Evolutionary conservation across 208 protist genomes (phyloP), one percentile per base, ranked within the genome.

Genomic region (Crithidia thermophila): DNA sequence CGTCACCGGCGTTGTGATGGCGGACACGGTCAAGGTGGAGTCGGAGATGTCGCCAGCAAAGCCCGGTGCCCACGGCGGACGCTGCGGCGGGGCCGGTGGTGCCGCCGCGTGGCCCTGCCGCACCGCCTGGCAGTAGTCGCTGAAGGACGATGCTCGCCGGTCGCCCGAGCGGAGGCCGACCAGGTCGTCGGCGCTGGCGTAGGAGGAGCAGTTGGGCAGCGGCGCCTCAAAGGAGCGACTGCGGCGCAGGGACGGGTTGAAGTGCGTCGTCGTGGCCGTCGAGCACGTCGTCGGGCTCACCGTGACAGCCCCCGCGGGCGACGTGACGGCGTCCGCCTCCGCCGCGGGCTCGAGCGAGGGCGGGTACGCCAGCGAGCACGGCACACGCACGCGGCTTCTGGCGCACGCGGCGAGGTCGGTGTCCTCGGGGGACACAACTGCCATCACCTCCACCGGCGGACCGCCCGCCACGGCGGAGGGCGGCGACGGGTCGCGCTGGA

Each of bases 231-330:
- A 67, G 33, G 36, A 51, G 18, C 49, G 59, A 31, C 50, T 52
- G 59, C 43, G 49, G 40, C 39, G 43, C 1, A 25, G 8, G 1
- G 56, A 37, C 28, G 28, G 1, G 4, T 25, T 28, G 21, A n/a
- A n/a, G n/a, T n/a, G n/a, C n/a, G 4, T n/a, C 31, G 58, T 52
- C 21, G 43, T 52, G 3, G 58, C 27, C 33, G 58, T 40, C 20
- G 58, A 64, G 43, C 58, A 51, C 58, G 58, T 53, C 31, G 58
- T 52, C 20, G 43, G 31, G 20, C 58, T 52, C 14, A 64, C 58
- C 31, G 58, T 16, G 4, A 37, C 31, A 2, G 28, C 10, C 3
- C 8, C 43, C 4, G 21, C 23, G 4, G 31, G 58, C 30, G 58
- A 64, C 4, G 20, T 11, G 0, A n/a, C 43, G 1, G 18, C 14